Conservation (phyloP, 352 stramenopile species). For the Phytophthora pinifolia region DNA sequence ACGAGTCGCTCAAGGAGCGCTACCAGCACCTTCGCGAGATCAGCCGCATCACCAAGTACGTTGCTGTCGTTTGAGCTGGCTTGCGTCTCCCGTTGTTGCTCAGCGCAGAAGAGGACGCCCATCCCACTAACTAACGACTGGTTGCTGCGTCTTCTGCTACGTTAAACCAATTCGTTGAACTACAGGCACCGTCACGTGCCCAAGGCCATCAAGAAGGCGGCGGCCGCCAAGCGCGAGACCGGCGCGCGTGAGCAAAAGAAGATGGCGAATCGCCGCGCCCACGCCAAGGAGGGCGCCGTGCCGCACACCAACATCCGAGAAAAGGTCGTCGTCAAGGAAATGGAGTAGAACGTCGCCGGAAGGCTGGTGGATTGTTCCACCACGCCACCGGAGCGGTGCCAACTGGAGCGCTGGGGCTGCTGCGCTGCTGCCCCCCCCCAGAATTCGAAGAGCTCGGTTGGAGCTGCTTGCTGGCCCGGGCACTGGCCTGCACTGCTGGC, state of each 20-base stretch:
- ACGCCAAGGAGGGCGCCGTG: constrained; percentile 77
- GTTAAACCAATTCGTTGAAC: constrained; percentile 21
- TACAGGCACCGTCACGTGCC: constrained; percentile 93
- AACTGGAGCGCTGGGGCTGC: neutral
- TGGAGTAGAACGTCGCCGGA: constrained; percentile 60
- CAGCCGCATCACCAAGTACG: constrained; percentile 89
- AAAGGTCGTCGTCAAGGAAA: constrained; percentile 74
- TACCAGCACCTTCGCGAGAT: constrained; percentile 96
- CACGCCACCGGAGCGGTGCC: neutral
- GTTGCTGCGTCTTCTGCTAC: constrained; percentile 9
- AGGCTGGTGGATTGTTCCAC: constrained; percentile 12
- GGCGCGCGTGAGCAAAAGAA: constrained; percentile 85
- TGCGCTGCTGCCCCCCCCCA: neutral
- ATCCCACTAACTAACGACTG: constrained; percentile 20
- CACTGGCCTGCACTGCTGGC: constrained; percentile 3
- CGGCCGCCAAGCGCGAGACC: constrained; percentile 84
- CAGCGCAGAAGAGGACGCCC: constrained; percentile 10
- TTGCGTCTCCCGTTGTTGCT: neutral
- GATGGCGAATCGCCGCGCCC: constrained; percentile 76
- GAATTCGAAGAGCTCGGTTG: too few relatives aligned
- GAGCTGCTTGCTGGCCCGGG: neutral
- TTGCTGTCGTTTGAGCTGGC: constrained; percentile 8
- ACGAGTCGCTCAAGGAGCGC: constrained; percentile 96
- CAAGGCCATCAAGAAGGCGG: constrained; percentile 98
- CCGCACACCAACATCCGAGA: constrained; percentile 73